phyloP scores from a whole-genome alignment of 1,284 basidiomycete species.

The Ceratobasidium theobromae region DNA sequence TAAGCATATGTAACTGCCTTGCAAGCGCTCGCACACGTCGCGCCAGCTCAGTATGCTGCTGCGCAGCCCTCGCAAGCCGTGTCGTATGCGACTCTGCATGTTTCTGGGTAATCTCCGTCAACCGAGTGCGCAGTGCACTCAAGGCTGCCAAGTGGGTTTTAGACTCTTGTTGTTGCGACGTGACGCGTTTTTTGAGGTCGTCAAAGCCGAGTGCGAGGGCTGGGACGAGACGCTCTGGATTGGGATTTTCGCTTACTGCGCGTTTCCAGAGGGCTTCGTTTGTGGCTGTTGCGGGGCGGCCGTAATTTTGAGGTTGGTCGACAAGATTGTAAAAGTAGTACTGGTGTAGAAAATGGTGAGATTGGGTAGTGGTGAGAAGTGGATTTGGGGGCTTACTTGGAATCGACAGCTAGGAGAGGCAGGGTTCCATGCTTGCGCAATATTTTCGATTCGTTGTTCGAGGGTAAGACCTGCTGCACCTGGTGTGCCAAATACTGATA shows the following conservation, averaged over 20 bases:
- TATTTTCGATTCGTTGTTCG: slow-evolving; percentile 62
- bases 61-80: slow-evolving; percentile 65
- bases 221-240: slow-evolving; percentile 78
- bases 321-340: slow-evolving; percentile 87
- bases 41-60: slow-evolving; percentile 68
- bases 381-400: slow-evolving; percentile 56
- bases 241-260: slow-evolving; percentile 79
- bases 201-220: slow-evolving; percentile 81
- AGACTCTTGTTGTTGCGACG: slow-evolving; percentile 73
- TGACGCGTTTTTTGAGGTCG: slow-evolving; percentile 77
- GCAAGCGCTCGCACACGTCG: slow-evolving; percentile 74
- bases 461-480: slow-evolving; percentile 43
- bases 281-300: slow-evolving; percentile 69
- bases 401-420: slow-evolving; percentile 72
- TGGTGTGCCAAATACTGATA: slow-evolving; percentile 42
- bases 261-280: slow-evolving; percentile 81
- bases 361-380: neutral
- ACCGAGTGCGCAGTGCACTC: slow-evolving; percentile 7
- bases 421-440: slow-evolving; percentile 74
- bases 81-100: slow-evolving; percentile 71
- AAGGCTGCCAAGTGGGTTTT: slow-evolving; percentile 70
- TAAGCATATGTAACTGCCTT: slow-evolving; percentile 75
- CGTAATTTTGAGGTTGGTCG: slow-evolving; percentile 73
- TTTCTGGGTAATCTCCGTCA: slow-evolving; percentile 47
- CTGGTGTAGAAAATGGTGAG: slow-evolving; percentile 44